phyloP scores from a whole-genome alignment of 805 yeast genomes.

The Nakazawaea sp. region DNA sequence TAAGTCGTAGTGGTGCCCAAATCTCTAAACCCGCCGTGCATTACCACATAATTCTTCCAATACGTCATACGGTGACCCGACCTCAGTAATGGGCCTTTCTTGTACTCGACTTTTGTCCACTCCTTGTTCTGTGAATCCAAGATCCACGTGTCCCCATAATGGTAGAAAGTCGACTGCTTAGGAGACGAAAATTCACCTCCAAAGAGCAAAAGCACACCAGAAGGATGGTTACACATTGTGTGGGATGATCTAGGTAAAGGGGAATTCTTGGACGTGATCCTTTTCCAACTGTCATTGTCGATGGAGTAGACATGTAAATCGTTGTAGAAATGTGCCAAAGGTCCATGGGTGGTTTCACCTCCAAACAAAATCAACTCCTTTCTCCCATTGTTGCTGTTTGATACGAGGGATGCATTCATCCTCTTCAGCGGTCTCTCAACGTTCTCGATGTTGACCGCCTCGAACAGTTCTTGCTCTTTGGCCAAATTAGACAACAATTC shows the following conservation, averaged over 20 bases:
- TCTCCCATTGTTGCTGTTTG: constrained; percentile 69
- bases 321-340: constrained; percentile 66
- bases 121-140: constrained; percentile 78
- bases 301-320: constrained; percentile 70
- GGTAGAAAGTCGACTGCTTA: constrained; percentile 91
- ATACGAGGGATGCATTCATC: constrained; percentile 66
- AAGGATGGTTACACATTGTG: constrained; percentile 88
- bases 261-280: constrained; percentile 69
- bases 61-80: constrained; percentile 88
- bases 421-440: constrained; percentile 60
- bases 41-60: constrained; percentile 85
- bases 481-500: constrained; percentile 73
- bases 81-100: constrained; percentile 74
- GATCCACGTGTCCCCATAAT: constrained; percentile 95
- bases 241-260: constrained; percentile 94
- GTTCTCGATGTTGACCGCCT: constrained; percentile 57
- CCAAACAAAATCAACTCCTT: constrained; percentile 82
- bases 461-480: constrained; percentile 71
- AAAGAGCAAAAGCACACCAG: constrained; percentile 77
- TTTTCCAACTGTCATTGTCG: constrained; percentile 78
- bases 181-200: constrained; percentile 98
- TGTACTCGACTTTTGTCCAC: constrained; percentile 81
- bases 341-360: constrained; percentile 62
- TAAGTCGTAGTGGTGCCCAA: constrained; percentile 80
- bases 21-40: constrained; percentile 93